These are phyloP conservation scores for Trypanosoma vivax DNA, from an alignment of 208 protist genomes.

Conservation along the genomic window DNA sequence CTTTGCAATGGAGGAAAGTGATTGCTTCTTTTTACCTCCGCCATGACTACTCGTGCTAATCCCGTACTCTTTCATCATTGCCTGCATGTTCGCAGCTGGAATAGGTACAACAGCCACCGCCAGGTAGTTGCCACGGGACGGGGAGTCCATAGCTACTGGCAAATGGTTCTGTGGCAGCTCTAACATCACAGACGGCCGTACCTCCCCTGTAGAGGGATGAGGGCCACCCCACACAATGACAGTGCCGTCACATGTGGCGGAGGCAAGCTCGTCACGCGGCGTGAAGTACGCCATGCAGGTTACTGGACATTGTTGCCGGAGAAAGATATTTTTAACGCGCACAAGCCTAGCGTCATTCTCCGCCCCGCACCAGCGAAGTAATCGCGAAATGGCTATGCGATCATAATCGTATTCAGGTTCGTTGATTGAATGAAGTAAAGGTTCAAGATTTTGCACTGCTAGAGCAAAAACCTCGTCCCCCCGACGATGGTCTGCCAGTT, in stretches of 20 bases:
- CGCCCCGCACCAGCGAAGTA: constrained; percentile 24
- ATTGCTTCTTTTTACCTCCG: constrained; percentile 3
- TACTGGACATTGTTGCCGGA: constrained; percentile 22
- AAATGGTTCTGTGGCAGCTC: constrained; percentile 43
- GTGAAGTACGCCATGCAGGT: constrained; percentile 66
- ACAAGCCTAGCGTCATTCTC: constrained; percentile 12
- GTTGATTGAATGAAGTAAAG: constrained; percentile 29
- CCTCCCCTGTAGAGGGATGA: constrained; percentile 19
- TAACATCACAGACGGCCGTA: constrained; percentile 12
- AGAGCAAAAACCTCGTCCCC: constrained; percentile 31
- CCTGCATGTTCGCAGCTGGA: constrained; percentile 19
- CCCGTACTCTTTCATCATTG: constrained; percentile 15
- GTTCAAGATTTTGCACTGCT: constrained; percentile 26
- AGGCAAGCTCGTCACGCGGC: constrained; percentile 66
- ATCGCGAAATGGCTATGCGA: constrained; percentile 44
- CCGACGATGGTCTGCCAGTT: constrained; percentile 37
- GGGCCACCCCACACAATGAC: constrained; percentile 62
- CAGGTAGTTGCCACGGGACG: constrained; percentile 51
- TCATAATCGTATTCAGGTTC: constrained; percentile 60
- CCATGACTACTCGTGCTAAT: not conserved
- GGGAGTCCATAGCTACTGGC: constrained; percentile 47
- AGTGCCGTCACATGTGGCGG: constrained; percentile 51
- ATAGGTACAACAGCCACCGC: constrained; percentile 49
- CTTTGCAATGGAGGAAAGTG: not conserved
- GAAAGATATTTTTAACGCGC: constrained; percentile 4